Percentiles rank a stretch among this genome's conserved stretches.
phyloP scores from a whole-genome alignment of 164 flowering plant genomes.

The Echeveria elegans region DNA sequence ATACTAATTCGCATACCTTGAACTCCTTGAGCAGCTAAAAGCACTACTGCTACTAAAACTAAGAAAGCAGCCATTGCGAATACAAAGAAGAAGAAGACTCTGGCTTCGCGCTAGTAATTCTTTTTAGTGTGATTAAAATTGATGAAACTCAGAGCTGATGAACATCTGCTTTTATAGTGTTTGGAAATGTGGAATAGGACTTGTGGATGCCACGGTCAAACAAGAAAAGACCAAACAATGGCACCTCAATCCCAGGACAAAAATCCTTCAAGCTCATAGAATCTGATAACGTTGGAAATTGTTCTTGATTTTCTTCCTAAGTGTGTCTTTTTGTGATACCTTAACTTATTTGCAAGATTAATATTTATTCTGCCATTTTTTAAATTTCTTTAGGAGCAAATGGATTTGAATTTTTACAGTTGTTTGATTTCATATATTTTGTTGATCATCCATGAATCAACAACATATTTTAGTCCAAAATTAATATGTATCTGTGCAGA shows the following conservation, averaged over 20 bases:
- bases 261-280: too few relatives aligned
- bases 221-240: neutral
- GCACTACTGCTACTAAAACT: neutral
- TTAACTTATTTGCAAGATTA: too few relatives aligned
- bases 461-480: too few relatives aligned
- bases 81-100: neutral
- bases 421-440: too few relatives aligned
- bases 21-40: constrained; percentile 2
- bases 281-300: too few relatives aligned
- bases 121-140: neutral
- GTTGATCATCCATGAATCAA: too few relatives aligned
- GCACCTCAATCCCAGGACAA: neutral
- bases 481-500: too few relatives aligned
- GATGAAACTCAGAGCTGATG: neutral
- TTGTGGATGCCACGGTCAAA: neutral
- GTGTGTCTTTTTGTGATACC: too few relatives aligned
- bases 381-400: too few relatives aligned
- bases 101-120: neutral
- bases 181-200: neutral
- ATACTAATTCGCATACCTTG: neutral
- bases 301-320: too few relatives aligned
- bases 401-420: too few relatives aligned
- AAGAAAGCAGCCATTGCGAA: neutral
- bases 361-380: too few relatives aligned
- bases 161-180: neutral